Conservation (phyloP, 306 rosid genomes). For the Mimosa pudica region DNA sequence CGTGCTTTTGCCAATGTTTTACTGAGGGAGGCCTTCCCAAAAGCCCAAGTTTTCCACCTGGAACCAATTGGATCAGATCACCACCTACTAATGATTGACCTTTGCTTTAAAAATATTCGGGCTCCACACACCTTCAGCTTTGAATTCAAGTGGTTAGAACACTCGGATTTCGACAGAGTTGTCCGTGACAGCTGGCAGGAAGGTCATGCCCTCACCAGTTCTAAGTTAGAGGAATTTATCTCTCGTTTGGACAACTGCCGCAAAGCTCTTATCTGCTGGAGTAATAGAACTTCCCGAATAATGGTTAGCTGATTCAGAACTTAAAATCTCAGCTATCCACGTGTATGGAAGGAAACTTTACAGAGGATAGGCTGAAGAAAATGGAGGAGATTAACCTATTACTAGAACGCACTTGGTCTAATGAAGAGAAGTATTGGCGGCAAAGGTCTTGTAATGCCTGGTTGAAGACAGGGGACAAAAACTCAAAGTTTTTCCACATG, state of each 20-base stretch:
- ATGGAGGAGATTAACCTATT: accelerated
- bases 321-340: accelerated
- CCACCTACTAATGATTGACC: no score
- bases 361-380: neutral
- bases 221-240: no score
- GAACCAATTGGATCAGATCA: no score
- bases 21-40: no score
- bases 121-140: no score
- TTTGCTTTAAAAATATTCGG: no score
- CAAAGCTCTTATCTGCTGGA: neutral
- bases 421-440: neutral
- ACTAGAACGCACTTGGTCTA: neutral
- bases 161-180: no score
- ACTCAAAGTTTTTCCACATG: neutral
- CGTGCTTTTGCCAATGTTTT: no score
- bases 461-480: neutral
- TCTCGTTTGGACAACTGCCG: neutral
- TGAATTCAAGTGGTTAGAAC: no score
- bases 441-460: neutral
- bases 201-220: no score
- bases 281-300: neutral
- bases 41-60: no score
- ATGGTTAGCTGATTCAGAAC: neutral
- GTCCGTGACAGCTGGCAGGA: no score
- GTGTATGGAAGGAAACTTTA: neutral